Base-by-base conservation (phyloP, 2,329 filamentous ascomycete genomes). In the Hypoxylon sp. region DNA sequence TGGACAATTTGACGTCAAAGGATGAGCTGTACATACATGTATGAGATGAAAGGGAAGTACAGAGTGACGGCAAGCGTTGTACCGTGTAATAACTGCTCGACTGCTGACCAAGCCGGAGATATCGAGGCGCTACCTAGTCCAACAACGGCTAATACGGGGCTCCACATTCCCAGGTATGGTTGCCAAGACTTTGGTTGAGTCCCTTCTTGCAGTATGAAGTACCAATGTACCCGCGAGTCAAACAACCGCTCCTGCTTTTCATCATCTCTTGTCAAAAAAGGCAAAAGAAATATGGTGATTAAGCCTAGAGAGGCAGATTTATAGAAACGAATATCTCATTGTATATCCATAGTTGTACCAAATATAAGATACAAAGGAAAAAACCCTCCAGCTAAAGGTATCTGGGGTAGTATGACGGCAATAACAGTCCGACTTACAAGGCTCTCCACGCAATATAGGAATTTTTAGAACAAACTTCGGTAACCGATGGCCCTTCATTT, bases 91-190 rank as follows among this genome's bases (percentile, higher is more conserved):
- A 29, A 46, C 27, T 24, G 58, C n/a, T 17, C 10, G 46, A 44
- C 39, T 52, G 56, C 64, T 69, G 64, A 72, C 58, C 57, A 68
- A 69, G 52, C 67, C 68, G 67, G 71, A 62, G 61, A 68, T 73
- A 69, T 70, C 54, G 44, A 35, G 65, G 37, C 56, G 51, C 42
- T 57, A 61, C 56, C 53, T 56, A 58, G 61, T 53, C 61, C 21
- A 31, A 50, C 19, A 58, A 42, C 48, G 62, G 65, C 51, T 66
- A 65, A 69, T 63, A 57, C 39, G 48, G 59, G 6, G 42, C 47
- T 62, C 56, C 53, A 62, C 57, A 48, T 65, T 52, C 50, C 57
- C 47, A 51, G 48, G 52, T 48, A 27, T 47, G 47, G 50, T 60
- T 56, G 64, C 58, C 55, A 68, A 66, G 68, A 58, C 58, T 37